phyloP scores from a whole-genome alignment of 441 rosid species.

The Bocquillonia castaneifolia region DNA sequence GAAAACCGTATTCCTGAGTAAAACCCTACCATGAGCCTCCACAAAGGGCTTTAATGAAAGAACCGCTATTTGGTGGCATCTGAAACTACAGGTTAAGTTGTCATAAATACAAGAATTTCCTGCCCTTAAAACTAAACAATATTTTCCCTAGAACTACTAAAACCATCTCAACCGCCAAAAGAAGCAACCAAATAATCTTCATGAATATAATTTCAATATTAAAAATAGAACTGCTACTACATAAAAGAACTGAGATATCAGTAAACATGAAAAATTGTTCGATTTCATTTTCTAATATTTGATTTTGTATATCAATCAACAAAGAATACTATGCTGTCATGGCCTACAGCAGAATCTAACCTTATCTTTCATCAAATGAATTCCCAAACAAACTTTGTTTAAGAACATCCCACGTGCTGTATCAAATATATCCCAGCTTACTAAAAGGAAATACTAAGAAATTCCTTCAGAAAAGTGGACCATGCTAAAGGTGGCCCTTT shows the following conservation, averaged over 20 bases:
- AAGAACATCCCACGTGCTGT: background rate
- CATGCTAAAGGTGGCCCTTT: background rate
- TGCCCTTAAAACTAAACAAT: background rate
- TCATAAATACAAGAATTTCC: background rate
- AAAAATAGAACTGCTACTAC: background rate
- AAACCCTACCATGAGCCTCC: background rate
- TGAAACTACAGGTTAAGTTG: background rate
- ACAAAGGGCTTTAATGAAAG: background rate
- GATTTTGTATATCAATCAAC: background rate
- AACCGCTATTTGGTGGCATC: background rate
- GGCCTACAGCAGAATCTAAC: background rate
- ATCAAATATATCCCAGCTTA: constrained; percentile 1
- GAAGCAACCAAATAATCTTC: background rate
- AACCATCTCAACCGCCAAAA: background rate
- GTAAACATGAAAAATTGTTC: background rate
- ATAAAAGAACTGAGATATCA: background rate
- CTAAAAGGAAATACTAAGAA: background rate
- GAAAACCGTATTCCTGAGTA: background rate
- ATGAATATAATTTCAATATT: background rate
- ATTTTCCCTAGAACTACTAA: background rate
- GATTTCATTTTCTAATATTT: background rate
- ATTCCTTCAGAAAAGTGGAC: background rate
- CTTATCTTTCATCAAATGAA: background rate
- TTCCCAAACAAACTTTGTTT: background rate
- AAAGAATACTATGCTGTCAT: background rate